A percentile compares a stretch with the other conserved stretches of the same genome.
These are phyloP conservation scores for Phialocephala sp. DNA, from an alignment of 2,329 filamentous ascomycete species.

Conservation along the genomic window DNA sequence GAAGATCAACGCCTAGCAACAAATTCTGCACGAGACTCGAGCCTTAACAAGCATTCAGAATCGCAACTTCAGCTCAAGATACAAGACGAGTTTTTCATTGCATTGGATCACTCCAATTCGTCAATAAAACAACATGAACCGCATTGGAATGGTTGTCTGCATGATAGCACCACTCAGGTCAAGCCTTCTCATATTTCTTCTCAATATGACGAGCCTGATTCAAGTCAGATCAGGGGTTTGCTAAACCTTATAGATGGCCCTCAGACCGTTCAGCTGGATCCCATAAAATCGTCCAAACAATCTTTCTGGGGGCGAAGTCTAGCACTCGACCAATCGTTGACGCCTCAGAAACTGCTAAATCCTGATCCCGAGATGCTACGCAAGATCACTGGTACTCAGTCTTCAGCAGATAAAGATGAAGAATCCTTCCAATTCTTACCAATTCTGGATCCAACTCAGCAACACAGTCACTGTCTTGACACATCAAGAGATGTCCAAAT, in stretches of 20 bases:
- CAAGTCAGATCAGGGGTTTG: neutral
- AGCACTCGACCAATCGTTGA: neutral
- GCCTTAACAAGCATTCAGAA: neutral
- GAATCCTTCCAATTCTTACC: neutral
- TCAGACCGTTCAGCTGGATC: neutral
- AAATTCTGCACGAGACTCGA: neutral
- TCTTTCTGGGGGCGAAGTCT: neutral
- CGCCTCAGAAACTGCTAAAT: neutral
- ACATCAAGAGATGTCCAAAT: slow-evolving; percentile 15
- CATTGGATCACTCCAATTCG: neutral
- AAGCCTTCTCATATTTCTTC: neutral
- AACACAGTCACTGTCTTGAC: neutral
- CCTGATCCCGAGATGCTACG: neutral
- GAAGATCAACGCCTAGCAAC: neutral
- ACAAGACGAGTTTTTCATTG: neutral
- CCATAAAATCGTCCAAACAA: neutral
- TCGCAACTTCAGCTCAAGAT: neutral
- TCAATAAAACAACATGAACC: neutral
- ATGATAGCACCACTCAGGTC: neutral
- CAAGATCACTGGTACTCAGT: neutral
- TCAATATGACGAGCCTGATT: neutral
- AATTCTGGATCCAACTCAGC: neutral
- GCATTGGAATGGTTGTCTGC: neutral
- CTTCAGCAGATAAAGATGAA: neutral
- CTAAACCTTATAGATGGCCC: neutral